Percentiles rank a stretch among this genome's conserved stretches.
Evolutionary conservation across 192 early-diverging fungal species (phyloP).

Genomic region (Podila epicladia): DNA sequence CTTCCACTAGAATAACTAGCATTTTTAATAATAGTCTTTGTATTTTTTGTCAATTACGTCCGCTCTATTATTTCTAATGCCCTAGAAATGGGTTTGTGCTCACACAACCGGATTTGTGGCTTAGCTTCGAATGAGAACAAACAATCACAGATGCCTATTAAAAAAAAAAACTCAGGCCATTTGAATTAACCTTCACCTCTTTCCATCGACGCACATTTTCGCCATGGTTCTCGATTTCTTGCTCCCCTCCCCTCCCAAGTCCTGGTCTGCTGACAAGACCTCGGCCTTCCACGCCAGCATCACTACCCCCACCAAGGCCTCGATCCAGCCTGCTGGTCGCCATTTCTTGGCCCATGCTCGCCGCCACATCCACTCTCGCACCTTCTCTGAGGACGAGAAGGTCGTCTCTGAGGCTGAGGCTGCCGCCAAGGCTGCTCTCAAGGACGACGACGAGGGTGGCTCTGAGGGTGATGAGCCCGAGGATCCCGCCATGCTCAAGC

Average conservation of each 20-base stretch:
- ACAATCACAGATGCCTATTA: no score
- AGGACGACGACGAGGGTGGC: slow-evolving; percentile 59
- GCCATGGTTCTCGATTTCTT: slow-evolving; percentile 67
- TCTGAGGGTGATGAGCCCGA: slow-evolving; percentile 90
- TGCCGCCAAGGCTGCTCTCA: slow-evolving; percentile 41
- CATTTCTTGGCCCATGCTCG: slow-evolving; percentile 70
- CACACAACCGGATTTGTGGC: no score
- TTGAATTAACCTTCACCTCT: no score
- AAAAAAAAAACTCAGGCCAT: no score
- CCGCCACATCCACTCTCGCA: slow-evolving; percentile 66
- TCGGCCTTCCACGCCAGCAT: slow-evolving; percentile 54
- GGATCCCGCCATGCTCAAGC: slow-evolving; percentile 72
- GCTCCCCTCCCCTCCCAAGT: slow-evolving; percentile 77
- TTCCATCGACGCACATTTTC: slow-evolving; percentile 3
- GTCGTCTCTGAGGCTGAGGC: slow-evolving; percentile 57
- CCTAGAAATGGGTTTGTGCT: no score
- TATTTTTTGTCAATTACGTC: no score
- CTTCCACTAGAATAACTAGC: slow-evolving; percentile 60
- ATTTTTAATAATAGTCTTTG: no score
- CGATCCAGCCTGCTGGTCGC: slow-evolving; percentile 65
- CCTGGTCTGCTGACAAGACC: slow-evolving; percentile 64
- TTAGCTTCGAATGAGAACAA: no score
- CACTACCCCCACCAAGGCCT: slow-evolving; percentile 46
- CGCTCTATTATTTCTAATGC: no score
- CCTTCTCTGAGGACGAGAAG: slow-evolving; percentile 69